These are phyloP conservation scores for Chlorella sp. DNA, from an alignment of 139 green algal genomes.

Conservation along the genomic window DNA sequence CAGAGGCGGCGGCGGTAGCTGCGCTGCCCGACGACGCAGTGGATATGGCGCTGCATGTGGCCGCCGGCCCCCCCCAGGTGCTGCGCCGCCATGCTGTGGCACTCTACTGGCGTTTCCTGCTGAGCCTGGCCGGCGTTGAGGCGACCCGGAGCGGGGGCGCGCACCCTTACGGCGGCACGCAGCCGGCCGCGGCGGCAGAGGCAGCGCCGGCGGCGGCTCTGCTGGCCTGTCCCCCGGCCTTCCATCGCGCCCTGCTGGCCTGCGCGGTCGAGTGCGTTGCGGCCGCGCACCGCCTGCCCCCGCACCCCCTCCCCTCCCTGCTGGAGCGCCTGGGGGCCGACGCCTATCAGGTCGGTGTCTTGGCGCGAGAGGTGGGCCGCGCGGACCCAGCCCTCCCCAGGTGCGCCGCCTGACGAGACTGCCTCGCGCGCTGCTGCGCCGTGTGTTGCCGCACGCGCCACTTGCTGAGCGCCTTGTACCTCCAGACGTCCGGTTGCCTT, in stretches of 20 bases:
- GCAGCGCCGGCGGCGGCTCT: slow-evolving; percentile 22
- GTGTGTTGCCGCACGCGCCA: too few species aligned
- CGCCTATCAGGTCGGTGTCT: slow-evolving; percentile 81
- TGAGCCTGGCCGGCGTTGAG: too few species aligned
- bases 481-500: not conserved
- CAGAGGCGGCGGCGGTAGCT: not conserved
- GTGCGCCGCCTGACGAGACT: slow-evolving; percentile 10
- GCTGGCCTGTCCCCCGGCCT: slow-evolving; percentile 38
- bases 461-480: too few species aligned
- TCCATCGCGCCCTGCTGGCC: slow-evolving; percentile 67
- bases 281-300: slow-evolving; percentile 36
- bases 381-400: slow-evolving; percentile 48
- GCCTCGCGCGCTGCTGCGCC: not conserved
- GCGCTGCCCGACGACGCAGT: not conserved
- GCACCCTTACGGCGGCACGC: too few species aligned
- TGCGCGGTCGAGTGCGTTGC: slow-evolving; percentile 59
- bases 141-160: too few species aligned
- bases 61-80: slow-evolving; percentile 3
- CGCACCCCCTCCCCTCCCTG: slow-evolving; percentile 47
- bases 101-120: slow-evolving; percentile 11
- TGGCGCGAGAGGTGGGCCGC: slow-evolving; percentile 68
- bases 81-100: not conserved
- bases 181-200: slow-evolving; percentile 8
- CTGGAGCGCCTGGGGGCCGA: slow-evolving; percentile 60
- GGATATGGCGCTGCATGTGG: slow-evolving; percentile 4